Base-by-base conservation (phyloP, 106 monocot genomes). In the Phalaenopsis equestris region DNA sequence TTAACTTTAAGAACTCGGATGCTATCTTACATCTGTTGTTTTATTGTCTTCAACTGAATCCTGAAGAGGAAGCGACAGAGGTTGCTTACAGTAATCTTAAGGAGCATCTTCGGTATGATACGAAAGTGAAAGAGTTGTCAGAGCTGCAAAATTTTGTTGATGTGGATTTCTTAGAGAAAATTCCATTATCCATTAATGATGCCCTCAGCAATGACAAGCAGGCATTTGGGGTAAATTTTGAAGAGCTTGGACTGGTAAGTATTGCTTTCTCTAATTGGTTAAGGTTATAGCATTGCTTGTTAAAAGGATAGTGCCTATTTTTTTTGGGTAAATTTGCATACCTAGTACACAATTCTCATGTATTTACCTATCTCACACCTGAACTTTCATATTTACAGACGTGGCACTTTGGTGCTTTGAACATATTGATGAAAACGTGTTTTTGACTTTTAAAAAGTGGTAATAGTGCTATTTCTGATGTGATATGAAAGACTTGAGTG, bases 21-120 rank as follows among this genome's bases (percentile, higher is more conserved):
- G 87, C 90, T 39, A 79, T 87, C 14, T 30, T 90, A 55, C 90
- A 87, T 52, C 24, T 90, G 75, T 48, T 90, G 12, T 90, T 85
- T 45, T 87, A 84, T 73, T 75, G 77, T 23, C 78, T 90, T 67
- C 87, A 87, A 72, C 23, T 70, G n/a, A 57, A 73, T 78, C 75
- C 84, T 49, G 82, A 80, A 24, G 64, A 84, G 43, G 85, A 85
- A 18, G 41, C 80, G 36, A 17, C 56, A 6, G 82, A 87, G 42
- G 83, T 76, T 55, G 87, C 90, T 42, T 68, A 55, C 42, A 49
- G 83, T 80, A 85, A 82, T 81, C 76, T 90, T 8, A 75, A 75
- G 75, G 85, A 85, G 47, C 90, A 90, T 61, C 75, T 83, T 70
- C 82, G 38, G 8, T 90, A 90, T 81, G 90, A 87, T 11, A 38